Base-by-base conservation (phyloP, 257 asterid genomes). In the Avicennia marina region DNA sequence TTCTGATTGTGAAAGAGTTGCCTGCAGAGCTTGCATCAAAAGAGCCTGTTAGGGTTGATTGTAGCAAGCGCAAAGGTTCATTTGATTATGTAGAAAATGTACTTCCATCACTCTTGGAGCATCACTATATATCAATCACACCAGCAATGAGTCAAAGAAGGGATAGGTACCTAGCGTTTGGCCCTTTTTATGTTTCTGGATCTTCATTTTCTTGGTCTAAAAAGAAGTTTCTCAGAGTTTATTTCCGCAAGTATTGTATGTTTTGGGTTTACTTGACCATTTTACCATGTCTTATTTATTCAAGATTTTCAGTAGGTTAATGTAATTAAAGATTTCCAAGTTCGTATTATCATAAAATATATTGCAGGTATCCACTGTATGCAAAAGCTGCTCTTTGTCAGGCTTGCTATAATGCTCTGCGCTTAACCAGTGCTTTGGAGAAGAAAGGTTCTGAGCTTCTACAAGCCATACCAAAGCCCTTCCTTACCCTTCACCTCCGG, bases 131-230 rank as follows among this genome's bases (percentile, higher is more conserved):
- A 53, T 84, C 97, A 46, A 67, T 89, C 64, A 86, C 99, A 22
- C 96, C 97, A 22, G 94, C 91, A 26, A 84, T 89, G 97, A 89
- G 99, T 73, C 99, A 93, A 72, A 77, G 99, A 68, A 82, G 97
- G 72, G 99, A 93, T 67, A 82, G 99, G 99, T 93, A 76, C 43
- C 22, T n/a, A 52, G 62, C 68, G 45, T 25, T 55, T 46, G 2
- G 31, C 33, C 41, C 39, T 25, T 34, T 11, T 4, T 15, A 20
- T 36, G 0, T 31, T 22, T 11, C 21, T 4, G 4, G 4, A 31
- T 49, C 41, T 38, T 65, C 45, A 50, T 38, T 53, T 29, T 41
- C 33, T 15, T 47, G 49, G 7, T 11, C 32, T 17, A 11, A 49
- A 34, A 8, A 17, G 17, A 52, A 2, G 33, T 29, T 7, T 7